These are phyloP conservation scores for Boletus bicolor DNA, from an alignment of 768 basidiomycete genomes.

Conservation along the genomic window DNA sequence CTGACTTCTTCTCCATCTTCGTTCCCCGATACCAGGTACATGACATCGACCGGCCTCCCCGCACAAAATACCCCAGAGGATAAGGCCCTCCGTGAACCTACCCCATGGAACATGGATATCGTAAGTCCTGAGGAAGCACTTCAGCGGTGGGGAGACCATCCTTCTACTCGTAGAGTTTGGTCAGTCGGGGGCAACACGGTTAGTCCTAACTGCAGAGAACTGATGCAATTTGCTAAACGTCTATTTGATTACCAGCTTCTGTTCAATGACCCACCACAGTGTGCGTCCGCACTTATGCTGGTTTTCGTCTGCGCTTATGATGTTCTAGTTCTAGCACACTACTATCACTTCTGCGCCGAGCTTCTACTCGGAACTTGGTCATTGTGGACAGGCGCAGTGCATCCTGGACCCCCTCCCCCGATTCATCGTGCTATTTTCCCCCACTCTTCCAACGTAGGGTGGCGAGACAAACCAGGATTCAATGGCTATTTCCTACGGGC, in stretches of 20 bases:
- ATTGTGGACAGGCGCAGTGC: slow-evolving; percentile 59
- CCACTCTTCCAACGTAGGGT: slow-evolving; percentile 53
- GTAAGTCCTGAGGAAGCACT: slow-evolving; percentile 59
- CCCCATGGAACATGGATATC: slow-evolving; percentile 55
- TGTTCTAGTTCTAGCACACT: slow-evolving; percentile 63
- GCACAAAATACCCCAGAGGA: slow-evolving; percentile 63
- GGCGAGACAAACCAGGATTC: slow-evolving; percentile 78
- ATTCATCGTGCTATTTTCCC: slow-evolving; percentile 72
- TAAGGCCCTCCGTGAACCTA: slow-evolving; percentile 65
- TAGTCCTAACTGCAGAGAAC: slow-evolving; percentile 17
- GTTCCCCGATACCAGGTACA: slow-evolving; percentile 49
- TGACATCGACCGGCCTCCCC: slow-evolving; percentile 64
- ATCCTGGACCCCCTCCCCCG: slow-evolving; percentile 43
- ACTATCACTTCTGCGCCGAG: slow-evolving; percentile 86
- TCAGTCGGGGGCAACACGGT: slow-evolving; percentile 74
- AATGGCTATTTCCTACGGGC: slow-evolving; percentile 74
- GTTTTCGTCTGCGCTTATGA: not conserved
- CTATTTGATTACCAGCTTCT: slow-evolving; percentile 38
- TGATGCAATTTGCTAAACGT: slow-evolving; percentile 2
- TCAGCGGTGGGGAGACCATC: slow-evolving; percentile 53
- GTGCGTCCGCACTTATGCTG: slow-evolving; percentile 18
- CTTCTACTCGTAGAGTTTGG: slow-evolving; percentile 51
- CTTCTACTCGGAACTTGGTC: slow-evolving; percentile 74
- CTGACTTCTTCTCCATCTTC: slow-evolving; percentile 45
- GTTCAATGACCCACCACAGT: slow-evolving; percentile 70